Percentiles rank a stretch among this genome's conserved stretches.
phyloP scores from a whole-genome alignment of 768 basidiomycete genomes.

The Phylloporus sp. region DNA sequence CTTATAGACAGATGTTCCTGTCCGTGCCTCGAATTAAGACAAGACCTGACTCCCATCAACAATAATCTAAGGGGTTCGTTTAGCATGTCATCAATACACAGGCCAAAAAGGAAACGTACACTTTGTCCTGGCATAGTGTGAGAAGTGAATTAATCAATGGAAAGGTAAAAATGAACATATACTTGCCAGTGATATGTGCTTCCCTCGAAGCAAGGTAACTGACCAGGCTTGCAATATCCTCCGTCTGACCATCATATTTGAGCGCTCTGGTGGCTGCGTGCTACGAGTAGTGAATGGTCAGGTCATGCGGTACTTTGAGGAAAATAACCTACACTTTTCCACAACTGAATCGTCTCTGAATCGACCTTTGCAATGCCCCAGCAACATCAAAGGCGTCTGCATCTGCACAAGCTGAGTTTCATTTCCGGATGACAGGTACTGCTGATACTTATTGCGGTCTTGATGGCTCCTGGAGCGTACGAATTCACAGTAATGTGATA shows the following conservation, averaged over 20 bases:
- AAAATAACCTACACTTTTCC: neutral
- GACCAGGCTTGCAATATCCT: slow-evolving; percentile 31
- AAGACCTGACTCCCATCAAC: slow-evolving; percentile 1
- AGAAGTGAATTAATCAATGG: neutral
- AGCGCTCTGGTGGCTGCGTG: slow-evolving; percentile 1
- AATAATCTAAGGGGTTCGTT: neutral
- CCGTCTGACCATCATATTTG: slow-evolving; percentile 26
- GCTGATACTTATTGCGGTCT: slow-evolving; percentile 28
- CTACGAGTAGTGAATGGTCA: neutral
- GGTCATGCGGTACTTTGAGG: neutral
- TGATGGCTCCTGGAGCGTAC: slow-evolving; percentile 35
- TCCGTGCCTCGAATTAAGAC: neutral
- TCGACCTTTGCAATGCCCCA: neutral
- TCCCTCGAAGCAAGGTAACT: slow-evolving; percentile 32
- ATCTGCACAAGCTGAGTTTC: neutral
- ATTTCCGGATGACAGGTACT: neutral
- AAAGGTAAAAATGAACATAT: neutral
- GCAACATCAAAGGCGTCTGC: neutral
- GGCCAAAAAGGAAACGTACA: slow-evolving; percentile 5
- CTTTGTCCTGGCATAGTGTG: slow-evolving; percentile 10
- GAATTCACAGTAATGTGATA: slow-evolving; percentile 37
- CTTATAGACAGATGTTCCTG: neutral
- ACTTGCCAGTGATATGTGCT: slow-evolving; percentile 33
- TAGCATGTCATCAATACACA: neutral
- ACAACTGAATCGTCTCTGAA: neutral